Evolutionary conservation across 768 basidiomycete genomes (phyloP).

Genomic region (Suillus discolor): DNA sequence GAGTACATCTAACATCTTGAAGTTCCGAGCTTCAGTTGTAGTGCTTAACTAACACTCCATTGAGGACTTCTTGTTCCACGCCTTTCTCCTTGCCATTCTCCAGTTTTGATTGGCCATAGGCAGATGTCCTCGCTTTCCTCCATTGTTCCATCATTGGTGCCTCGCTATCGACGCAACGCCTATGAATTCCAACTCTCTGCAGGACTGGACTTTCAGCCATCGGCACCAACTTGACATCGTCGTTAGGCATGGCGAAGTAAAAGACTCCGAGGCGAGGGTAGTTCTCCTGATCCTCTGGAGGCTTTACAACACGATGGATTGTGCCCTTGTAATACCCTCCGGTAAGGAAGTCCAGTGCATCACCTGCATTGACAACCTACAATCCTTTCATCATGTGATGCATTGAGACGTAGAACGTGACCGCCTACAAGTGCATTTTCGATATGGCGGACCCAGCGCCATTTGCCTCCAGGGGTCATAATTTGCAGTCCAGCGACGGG

Average conservation of each 20-base stretch:
- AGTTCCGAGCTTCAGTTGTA: conserved; percentile 46
- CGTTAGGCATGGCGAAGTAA: conserved; percentile 58
- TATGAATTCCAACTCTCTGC: conserved; percentile 43
- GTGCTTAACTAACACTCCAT: conserved; percentile 57
- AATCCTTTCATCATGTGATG: not conserved
- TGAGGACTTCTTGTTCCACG: conserved; percentile 57
- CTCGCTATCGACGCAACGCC: conserved; percentile 38
- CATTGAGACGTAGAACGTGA: not conserved
- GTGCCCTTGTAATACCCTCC: conserved; percentile 63
- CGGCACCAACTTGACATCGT: conserved; percentile 49
- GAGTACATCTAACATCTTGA: conserved; percentile 11
- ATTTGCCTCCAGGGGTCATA: conserved; percentile 49
- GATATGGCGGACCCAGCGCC: conserved; percentile 62
- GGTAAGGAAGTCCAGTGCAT: conserved; percentile 60
- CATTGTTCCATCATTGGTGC: conserved; percentile 56
- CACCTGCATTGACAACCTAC: conserved; percentile 65
- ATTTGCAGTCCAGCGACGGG: conserved; percentile 63
- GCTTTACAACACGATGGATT: conserved; percentile 64
- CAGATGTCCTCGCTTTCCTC: conserved; percentile 51
- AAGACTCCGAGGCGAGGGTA: conserved; percentile 57
- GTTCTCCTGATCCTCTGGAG: conserved; percentile 53
- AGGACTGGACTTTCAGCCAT: conserved; percentile 50
- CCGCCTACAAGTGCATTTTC: conserved; percentile 54
- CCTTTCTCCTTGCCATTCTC: conserved; percentile 41
- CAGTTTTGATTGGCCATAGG: conserved; percentile 53